Base-by-base conservation (phyloP, 164 flowering plant genomes). In the Paratinospora sagittata region DNA sequence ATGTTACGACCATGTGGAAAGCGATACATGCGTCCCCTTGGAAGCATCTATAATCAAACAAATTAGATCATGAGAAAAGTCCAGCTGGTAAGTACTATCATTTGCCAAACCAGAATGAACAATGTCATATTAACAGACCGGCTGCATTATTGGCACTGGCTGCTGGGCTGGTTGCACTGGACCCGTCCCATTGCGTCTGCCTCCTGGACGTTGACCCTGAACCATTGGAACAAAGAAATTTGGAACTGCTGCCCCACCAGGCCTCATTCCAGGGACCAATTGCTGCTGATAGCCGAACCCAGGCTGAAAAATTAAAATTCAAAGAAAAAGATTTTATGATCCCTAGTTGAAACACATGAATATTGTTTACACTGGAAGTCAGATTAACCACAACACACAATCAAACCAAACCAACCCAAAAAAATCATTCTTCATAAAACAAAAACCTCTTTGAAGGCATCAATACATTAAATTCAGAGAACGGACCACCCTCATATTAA, bases 271-370 rank as follows among this genome's bases (percentile, higher is more conserved):
- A 61, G 92, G 90, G 73, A 91, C 87, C 52, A 89, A 84, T 74
- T 89, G 97, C 80, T 86, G 97, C 79, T 89, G 97, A 76, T 86
- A 91, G 43, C 94, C 97, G 81, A 82, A 89, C 64, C 90, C 89
- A 78, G 88, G 87, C 93, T 89, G 74, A 61, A 16, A 52, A 63
- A 27, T 58, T 7, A 26, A 24, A 55, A 52, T 33, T 23, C n/a
- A 1, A n/a, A 66, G 37, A 65, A 65, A 21, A 23, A 72, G 17
- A 14, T 3, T 21, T 10, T 0, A 10, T 52, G 33, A 68, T 24
- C 34, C 8, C 70, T 26, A 13, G 13, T 19, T 23, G 47, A 21
- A 47, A n/a, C 2, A 6, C 16, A 33, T 11, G 3, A 16, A 17
- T 1, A 13, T 5, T 63, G 37, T 33, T 16, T 64, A 65, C 41